Conservation (phyloP, 2,329 filamentous ascomycete species). For the Exophiala xenobiotica region DNA sequence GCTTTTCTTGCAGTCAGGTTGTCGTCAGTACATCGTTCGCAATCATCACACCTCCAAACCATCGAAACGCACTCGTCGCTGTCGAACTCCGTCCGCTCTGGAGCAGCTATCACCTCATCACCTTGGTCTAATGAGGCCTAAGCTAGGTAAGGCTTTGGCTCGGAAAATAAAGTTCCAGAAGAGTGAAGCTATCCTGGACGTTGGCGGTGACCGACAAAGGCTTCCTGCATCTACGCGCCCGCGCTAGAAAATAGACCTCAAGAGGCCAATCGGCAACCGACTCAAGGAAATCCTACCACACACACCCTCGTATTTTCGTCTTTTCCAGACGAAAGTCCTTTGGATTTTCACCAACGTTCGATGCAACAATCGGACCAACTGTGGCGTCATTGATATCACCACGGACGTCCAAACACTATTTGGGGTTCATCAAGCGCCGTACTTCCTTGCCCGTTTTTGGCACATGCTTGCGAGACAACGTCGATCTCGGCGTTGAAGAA, state of each 20-base stretch:
- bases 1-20: too few relatives aligned
- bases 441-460: too few relatives aligned
- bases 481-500: too few relatives aligned
- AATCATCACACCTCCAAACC: background rate
- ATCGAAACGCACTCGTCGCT: too few relatives aligned
- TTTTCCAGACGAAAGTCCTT: background rate
- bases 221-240: background rate
- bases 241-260: background rate
- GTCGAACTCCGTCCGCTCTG: background rate
- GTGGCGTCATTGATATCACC: background rate
- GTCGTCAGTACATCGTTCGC: too few relatives aligned
- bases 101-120: background rate
- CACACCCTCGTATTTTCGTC: background rate
- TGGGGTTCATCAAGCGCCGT: too few relatives aligned
- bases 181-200: background rate
- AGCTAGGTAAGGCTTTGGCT: background rate
- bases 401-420: background rate
- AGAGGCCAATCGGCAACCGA: background rate
- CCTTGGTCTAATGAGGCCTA: background rate
- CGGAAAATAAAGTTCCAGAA: background rate
- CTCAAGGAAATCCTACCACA: background rate
- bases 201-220: background rate
- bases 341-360: background rate
- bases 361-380: background rate
- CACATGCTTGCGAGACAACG: too few relatives aligned